Evolutionary conservation across 768 basidiomycete species (phyloP), one percentile per base, ranked within the genome.

Genomic region (Postia placenta): DNA sequence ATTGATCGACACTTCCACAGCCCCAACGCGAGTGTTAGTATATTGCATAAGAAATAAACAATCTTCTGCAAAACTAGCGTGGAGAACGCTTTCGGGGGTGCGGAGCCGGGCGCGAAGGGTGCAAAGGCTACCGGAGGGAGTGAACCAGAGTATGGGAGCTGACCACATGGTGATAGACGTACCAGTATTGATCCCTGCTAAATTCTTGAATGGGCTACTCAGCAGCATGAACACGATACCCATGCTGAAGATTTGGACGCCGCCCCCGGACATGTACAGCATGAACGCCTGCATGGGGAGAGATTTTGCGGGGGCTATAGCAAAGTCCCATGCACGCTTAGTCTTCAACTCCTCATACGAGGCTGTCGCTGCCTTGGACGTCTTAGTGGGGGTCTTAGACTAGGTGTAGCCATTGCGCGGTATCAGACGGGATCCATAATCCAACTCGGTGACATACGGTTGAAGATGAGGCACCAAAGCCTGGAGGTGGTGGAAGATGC

Each of bases 241-340:
- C 74, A 97, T 91, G 68, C 92, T 94, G 67, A 97, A 96, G 37
- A 97, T 86, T 67, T 97, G 94, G 12, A 97, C 87, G 43, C 92
- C 91, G 11, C 91, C 85, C 28, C 94, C 94, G 19, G 92, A 94
- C 88, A 97, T 95, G 78, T 97, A 97, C 27, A 97, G 75, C 94
- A 97, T 97, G 70, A 97, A 87, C 4, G 86, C 92, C 61, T 97
- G 92, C 94, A 96, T 96, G 3, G 93, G 93, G 23, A 97, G 75
- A 12, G 83, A 81, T 67, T 97, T 96, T 27, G 88, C 90, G 1
- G 93, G 93, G 3, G 79, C 72, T 42, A 84, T 77, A 33, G 91
- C 91, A 36, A 89, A 73, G 53, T 92, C 89, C 87, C 91, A 90
- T 37, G 91, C 91, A 23, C 88, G 82, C 59, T 78, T 83, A 54